These are phyloP conservation scores for Tolypocladium tropicale DNA, from an alignment of 2,329 filamentous ascomycete species.

Conservation along the genomic window DNA sequence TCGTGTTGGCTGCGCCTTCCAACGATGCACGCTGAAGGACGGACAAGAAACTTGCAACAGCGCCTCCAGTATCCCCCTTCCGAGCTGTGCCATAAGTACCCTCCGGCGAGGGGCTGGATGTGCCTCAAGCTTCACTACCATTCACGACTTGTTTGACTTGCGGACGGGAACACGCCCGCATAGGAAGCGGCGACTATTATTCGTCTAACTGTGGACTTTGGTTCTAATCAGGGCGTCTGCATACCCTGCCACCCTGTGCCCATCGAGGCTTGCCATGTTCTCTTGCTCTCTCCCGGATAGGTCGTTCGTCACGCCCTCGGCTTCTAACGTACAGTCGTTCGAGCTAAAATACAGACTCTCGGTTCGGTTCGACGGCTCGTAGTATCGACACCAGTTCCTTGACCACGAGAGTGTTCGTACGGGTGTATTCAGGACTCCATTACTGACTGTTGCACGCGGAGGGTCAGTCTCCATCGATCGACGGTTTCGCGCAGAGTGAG, in stretches of 20 bases:
- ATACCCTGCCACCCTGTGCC: not conserved
- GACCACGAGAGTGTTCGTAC: not conserved
- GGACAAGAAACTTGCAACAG: not conserved
- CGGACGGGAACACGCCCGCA: not conserved
- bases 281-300: not conserved
- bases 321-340: constrained; percentile 16
- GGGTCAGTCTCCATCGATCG: not conserved
- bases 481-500: not conserved
- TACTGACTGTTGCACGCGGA: not conserved
- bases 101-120: not conserved
- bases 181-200: not conserved
- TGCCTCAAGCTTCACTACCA: not conserved
- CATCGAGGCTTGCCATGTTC: not conserved
- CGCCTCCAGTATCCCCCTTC: not conserved
- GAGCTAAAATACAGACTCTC: constrained; percentile 1
- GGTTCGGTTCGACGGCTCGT: not conserved
- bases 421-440: not conserved
- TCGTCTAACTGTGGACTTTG: not conserved
- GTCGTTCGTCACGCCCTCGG: not conserved
- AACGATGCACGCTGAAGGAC: not conserved
- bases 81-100: not conserved
- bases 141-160: not conserved
- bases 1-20: not conserved
- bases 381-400: not conserved
- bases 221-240: not conserved